These are phyloP conservation scores for Closterium sp. DNA, from an alignment of 139 green algal species.

Conservation along the genomic window DNA sequence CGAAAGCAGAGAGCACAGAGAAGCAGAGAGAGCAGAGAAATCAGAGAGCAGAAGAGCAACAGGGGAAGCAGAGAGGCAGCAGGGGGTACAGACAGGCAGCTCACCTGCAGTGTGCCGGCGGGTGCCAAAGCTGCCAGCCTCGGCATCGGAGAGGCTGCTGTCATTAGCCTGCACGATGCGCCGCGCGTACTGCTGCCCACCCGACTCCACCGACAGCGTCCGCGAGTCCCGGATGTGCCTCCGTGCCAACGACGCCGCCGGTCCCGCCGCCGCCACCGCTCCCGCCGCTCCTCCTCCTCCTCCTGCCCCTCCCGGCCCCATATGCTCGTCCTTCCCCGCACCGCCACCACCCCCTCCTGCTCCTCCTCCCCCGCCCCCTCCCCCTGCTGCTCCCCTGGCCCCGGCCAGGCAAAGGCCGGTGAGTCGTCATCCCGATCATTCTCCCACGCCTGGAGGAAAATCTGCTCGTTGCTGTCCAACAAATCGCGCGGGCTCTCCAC, in stretches of 20 bases:
- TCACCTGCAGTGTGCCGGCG: not conserved
- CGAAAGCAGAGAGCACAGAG: too few relatives aligned
- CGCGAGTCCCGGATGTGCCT: not conserved
- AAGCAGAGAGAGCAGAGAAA: too few relatives aligned
- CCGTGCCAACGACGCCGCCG: not conserved
- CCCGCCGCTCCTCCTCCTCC: not conserved
- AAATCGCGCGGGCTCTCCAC: not conserved
- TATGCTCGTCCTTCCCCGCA: not conserved
- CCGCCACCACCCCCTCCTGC: not conserved
- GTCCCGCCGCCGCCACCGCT: not conserved
- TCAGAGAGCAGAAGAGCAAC: too few relatives aligned
- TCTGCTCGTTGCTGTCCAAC: conserved; percentile 11
- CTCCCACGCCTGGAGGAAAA: conserved; percentile 1
- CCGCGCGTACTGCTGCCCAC: not conserved
- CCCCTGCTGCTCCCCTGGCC: not conserved
- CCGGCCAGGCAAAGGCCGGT: not conserved
- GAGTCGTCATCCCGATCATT: not conserved
- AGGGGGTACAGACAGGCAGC: too few relatives aligned
- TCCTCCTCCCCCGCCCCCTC: not conserved
- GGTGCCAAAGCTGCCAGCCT: not conserved
- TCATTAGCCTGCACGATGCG: not conserved
- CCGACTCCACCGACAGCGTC: not conserved
- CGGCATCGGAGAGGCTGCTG: not conserved
- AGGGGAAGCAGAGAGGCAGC: too few relatives aligned
- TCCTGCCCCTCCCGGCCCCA: not conserved